Evolutionary conservation across 148 eudicot species (phyloP).

Genomic region (Spergularia bocconei): DNA sequence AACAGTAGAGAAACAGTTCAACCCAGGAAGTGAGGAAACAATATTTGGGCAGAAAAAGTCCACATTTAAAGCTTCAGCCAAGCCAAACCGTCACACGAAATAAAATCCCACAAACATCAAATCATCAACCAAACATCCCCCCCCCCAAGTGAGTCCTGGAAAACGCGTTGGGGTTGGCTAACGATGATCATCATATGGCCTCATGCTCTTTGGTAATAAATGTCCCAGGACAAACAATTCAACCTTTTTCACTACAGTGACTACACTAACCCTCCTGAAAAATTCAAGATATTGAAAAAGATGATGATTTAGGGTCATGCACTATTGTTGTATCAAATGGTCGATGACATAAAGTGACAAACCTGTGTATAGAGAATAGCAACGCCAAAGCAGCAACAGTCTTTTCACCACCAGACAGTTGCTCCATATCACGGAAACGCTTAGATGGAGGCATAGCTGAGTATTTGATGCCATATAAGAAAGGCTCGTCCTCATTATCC

Average conservation of each 20-base stretch:
- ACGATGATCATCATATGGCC: no score
- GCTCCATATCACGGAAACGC: constrained; percentile 97
- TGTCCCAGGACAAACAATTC: background rate
- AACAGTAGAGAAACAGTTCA: background rate
- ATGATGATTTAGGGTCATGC: constrained; percentile 3
- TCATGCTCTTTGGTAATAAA: background rate
- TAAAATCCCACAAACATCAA: background rate
- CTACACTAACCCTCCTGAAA: background rate
- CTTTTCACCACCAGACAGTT: constrained; percentile 97
- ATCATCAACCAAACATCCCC: background rate
- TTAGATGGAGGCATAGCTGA: constrained; percentile 99
- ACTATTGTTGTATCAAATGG: background rate
- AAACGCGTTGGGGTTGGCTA: background rate
- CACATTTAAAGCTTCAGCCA: background rate
- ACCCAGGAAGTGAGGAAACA: background rate
- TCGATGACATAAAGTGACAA: constrained; percentile 8
- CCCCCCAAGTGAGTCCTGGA: background rate
- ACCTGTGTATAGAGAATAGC: constrained; percentile 98
- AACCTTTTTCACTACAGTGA: background rate
- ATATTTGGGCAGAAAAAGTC: background rate
- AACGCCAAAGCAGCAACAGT: constrained; percentile 98
- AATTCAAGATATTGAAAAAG: background rate
- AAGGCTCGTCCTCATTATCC: constrained; percentile 93
- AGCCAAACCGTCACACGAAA: background rate
- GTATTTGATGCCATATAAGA: constrained; percentile 80